Base-by-base conservation (phyloP, 257 asterid species). In the Nicotiana knightiana region DNA sequence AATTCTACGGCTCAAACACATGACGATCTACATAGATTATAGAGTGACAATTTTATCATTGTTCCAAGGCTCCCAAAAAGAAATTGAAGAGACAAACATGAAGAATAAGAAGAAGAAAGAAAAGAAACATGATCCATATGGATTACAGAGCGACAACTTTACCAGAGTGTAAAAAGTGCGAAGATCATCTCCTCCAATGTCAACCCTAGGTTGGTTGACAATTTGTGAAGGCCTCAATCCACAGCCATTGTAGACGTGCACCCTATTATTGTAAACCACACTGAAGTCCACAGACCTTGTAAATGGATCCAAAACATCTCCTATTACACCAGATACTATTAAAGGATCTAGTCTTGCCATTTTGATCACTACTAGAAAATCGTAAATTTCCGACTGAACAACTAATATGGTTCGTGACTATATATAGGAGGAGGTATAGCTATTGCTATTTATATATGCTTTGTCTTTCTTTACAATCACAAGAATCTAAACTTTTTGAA, bases 261-360 rank as follows among this genome's bases (percentile, higher is more conserved):
- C 96, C 13, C 92, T 78, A 79, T 51, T 83, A 39, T 58, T 82
- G 76, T 90, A 89, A 16, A 11, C n/a, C 7, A 92, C 93, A 37
- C 89, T 76, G 3, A 92, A 88, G 11, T 70, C 84, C 1, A 88
- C 81, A 30, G 92, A 86, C 77, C 93, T 68, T 2, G 93, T 90
- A 82, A 93, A 92, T 3, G 90, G 90, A 62, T 91, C 97, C 88
- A 92, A 84, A 6, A 92, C 97, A 28, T 93, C 98, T 0, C 98
- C 98, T 0, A 93, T 68, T 0, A 93, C 93, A 0, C 97, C 76
- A 4, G 96, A 93, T 3, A 93, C 94, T 0, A 86, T 92, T 0
- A 92, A 86, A 3, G 96, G 93, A 65, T 93, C 93, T 73, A 87
- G 79, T 30, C 95, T 83, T 2, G 90, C 81, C 97, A 53, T 53